A percentile compares a stretch with the other conserved stretches of the same genome.
Conservation (phyloP, 495 filamentous ascomycete species). For the Podospora anserina region DNA sequence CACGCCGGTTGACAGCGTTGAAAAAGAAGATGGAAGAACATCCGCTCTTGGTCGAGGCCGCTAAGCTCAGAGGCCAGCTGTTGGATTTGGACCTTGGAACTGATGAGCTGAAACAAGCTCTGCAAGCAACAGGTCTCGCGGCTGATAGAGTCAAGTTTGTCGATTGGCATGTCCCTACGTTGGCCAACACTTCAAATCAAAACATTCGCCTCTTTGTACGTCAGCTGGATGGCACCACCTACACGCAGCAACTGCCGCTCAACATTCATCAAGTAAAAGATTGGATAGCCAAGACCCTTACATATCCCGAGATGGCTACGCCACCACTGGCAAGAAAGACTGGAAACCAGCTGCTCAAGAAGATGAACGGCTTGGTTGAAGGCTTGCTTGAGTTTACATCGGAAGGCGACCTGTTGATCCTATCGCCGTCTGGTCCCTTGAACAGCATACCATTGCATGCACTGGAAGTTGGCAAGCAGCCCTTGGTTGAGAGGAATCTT, state of each 20-base stretch:
- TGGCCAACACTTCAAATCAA: background rate
- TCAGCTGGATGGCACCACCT: background rate
- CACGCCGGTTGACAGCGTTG: background rate
- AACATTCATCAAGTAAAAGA: background rate
- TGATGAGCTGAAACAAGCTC: background rate
- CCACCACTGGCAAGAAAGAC: background rate
- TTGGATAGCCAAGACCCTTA: background rate
- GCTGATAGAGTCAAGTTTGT: background rate
- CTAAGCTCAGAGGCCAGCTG: background rate
- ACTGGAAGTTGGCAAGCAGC: background rate
- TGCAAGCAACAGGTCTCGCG: background rate
- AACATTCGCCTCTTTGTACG: background rate
- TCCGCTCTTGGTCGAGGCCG: background rate
- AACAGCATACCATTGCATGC: background rate
- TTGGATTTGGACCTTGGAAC: background rate
- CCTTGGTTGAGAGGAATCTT: slow-evolving; percentile 7
- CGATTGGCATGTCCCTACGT: background rate
- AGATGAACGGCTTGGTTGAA: background rate
- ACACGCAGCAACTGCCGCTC: background rate
- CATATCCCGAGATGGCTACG: background rate
- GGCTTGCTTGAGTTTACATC: background rate
- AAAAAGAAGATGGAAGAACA: background rate
- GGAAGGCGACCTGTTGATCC: background rate
- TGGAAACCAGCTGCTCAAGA: background rate
- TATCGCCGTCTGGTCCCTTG: background rate